Conservation (phyloP, 805 yeast genomes). For the Hanseniaspora singularis region DNA sequence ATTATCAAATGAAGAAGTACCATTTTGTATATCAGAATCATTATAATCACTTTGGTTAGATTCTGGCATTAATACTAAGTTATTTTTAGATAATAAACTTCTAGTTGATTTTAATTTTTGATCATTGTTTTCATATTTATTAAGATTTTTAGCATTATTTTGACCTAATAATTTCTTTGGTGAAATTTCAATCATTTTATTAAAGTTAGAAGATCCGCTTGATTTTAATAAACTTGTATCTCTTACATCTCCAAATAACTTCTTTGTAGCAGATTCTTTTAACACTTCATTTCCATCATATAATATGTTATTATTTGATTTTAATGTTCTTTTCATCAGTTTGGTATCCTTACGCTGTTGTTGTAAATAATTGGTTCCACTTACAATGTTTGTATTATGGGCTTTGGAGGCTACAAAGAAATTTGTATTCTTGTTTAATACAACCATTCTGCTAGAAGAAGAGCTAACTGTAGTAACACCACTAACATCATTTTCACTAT, state of each 20-base stretch:
- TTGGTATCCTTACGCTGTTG: neutral
- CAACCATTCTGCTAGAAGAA: constrained; percentile 8
- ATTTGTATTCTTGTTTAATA: constrained; percentile 4
- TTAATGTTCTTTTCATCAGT: constrained; percentile 6
- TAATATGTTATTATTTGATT: neutral
- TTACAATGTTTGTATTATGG: neutral
- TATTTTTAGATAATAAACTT: neutral
- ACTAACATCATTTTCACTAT: neutral
- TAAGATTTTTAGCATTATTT: neutral
- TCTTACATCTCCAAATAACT: constrained; percentile 5
- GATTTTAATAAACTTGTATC: constrained; percentile 8
- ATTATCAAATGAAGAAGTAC: neutral
- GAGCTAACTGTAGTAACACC: neutral
- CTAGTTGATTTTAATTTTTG: neutral
- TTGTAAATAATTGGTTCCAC: no score
- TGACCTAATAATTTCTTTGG: constrained; percentile 11
- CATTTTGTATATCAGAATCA: neutral
- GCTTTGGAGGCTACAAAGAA: constrained; percentile 5
- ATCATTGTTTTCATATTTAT: neutral
- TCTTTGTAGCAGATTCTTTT: neutral
- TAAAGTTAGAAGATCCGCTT: constrained; percentile 2
- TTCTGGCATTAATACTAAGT: neutral
- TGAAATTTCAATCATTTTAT: constrained; percentile 12
- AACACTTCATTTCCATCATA: neutral
- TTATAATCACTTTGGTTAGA: neutral